Evolutionary conservation across 371 early-diverging fungal genomes (phyloP), one percentile per base, ranked within the genome.

Genomic region (Rhizopus stolonifer): DNA sequence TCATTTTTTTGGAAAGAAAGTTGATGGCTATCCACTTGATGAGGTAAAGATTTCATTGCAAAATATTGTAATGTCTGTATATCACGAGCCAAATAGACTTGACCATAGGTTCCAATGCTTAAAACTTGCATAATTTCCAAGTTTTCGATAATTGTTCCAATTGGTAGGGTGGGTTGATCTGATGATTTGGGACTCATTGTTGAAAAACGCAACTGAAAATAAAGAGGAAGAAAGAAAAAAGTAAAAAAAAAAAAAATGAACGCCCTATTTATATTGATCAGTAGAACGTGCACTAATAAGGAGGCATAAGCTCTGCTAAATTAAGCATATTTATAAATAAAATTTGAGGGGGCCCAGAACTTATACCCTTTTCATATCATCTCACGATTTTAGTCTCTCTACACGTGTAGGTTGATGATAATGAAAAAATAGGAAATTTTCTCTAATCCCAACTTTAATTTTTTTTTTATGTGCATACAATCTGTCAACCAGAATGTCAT

Each of bases 21-120:
- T 56, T 87, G 88, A 13, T 68, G 70, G 11, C 71, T 56, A 33
- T 82, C 72, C 15, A 86, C 72, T 10, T 48, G 44, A 52, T 82
- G 86, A 61, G 74, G 82, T 18, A 90, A 79, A 18, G 85, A 79
- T 61, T 90, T 90, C 49, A 90, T 79, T 38, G 88, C 91, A 49
- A 71, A 73, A 4, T 56, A 55, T 31, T 69, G 56, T 25, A 65
- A 52, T 42, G 77, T 74, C 1, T 50, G 48, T 2, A 64, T 49
- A 47, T 77, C 56, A 39, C 67, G 55, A 21, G 82, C 77, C 56
- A 74, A 68, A 68, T 85, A 86, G 11, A 90, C 90, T 39, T 83
- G 83, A 23, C 88, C 88, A 53, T 84, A 90, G 2, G 82, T 83
- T 4, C 90, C 90, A 23, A 78, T 58, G 32, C 87, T 88, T 6